phyloP scores from a whole-genome alignment of 257 asterid genomes.

The Primulina huaijiensis region DNA sequence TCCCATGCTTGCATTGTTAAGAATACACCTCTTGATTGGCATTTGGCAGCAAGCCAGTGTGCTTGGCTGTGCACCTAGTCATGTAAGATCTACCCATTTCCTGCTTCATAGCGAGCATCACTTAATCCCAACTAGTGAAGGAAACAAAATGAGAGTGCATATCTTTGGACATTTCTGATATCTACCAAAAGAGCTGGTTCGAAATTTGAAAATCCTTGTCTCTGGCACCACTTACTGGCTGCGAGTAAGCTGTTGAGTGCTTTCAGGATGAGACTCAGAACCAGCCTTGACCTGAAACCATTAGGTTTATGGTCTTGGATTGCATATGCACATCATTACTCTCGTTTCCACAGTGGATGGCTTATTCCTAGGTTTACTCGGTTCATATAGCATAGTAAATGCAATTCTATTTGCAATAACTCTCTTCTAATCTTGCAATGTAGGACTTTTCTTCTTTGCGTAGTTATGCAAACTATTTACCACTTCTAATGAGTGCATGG shows the following conservation, averaged over 20 bases:
- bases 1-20: no score
- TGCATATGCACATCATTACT: not conserved
- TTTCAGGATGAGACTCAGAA: not conserved
- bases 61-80: no score
- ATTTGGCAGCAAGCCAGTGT: no score
- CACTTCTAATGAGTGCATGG: not conserved
- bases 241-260: not conserved
- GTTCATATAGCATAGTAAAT: not conserved
- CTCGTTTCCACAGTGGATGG: not conserved
- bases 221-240: not conserved
- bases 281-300: not conserved
- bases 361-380: not conserved
- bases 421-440: not conserved
- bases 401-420: not conserved
- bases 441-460: no score
- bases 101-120: no score
- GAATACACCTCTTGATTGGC: no score
- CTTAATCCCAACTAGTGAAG: no score
- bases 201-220: not conserved
- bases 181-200: not conserved
- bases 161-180: not conserved
- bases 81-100: no score
- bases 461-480: not conserved
- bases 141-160: not conserved
- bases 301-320: not conserved